Conservation (phyloP, 2,329 filamentous ascomycete species). For the Nigrograna mackinnonii region DNA sequence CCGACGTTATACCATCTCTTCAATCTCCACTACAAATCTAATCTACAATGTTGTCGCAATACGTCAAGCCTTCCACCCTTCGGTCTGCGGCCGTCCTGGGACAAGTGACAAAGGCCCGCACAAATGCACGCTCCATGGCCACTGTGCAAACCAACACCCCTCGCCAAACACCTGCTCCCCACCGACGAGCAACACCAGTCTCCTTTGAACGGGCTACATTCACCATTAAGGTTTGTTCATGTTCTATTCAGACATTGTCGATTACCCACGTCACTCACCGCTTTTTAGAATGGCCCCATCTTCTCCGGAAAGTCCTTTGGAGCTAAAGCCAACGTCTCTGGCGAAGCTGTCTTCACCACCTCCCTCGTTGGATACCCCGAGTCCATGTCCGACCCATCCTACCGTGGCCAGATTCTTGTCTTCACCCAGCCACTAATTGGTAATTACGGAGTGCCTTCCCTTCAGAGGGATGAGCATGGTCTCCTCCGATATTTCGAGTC, state of each 20-base stretch:
- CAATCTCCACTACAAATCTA: slow-evolving; percentile 25
- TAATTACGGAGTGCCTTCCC: slow-evolving; percentile 96
- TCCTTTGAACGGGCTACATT: slow-evolving; percentile 84
- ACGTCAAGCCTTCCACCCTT: slow-evolving; percentile 56
- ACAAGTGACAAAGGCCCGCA: slow-evolving; percentile 49
- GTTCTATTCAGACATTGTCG: background rate
- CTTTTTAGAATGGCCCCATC: slow-evolving; percentile 79
- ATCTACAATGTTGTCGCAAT: slow-evolving; percentile 57
- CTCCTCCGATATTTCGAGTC: slow-evolving; percentile 98
- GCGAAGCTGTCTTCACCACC: slow-evolving; percentile 98
- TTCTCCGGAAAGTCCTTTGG: slow-evolving; percentile 97
- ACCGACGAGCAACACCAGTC: slow-evolving; percentile 66
- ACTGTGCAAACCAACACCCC: slow-evolving; percentile 72
- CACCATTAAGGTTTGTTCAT: slow-evolving; percentile 78
- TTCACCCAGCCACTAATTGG: slow-evolving; percentile 98
- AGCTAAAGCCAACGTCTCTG: slow-evolving; percentile 93
- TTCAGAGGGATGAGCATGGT: slow-evolving; percentile 81
- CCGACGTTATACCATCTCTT: slow-evolving; percentile 10
- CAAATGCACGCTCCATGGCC: slow-evolving; percentile 60
- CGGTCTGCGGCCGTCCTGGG: slow-evolving; percentile 47
- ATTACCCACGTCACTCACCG: slow-evolving; percentile 32
- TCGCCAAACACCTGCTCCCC: slow-evolving; percentile 65
- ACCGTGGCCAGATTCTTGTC: slow-evolving; percentile 89
- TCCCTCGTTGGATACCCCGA: slow-evolving; percentile 98
- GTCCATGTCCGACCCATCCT: slow-evolving; percentile 72